phyloP scores from a whole-genome alignment of 75 land plant genomes.

The Adiantum capillusveneris region DNA sequence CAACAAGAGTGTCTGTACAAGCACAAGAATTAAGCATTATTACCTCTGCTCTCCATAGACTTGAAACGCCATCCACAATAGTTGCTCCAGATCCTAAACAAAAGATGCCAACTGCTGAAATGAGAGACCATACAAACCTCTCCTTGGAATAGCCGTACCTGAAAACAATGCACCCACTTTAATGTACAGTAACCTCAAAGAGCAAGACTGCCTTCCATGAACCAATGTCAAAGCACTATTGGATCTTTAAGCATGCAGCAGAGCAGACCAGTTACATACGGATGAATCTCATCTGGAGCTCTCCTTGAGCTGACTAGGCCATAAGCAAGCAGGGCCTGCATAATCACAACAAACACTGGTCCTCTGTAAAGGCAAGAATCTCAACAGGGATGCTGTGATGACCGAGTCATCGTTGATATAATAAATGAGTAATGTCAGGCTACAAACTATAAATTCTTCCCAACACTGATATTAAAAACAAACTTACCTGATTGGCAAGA shows the following conservation, averaged over 20 bases:
- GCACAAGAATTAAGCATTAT: not conserved
- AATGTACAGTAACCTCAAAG: not conserved
- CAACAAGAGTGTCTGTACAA: not conserved
- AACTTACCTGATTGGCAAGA: constrained; percentile 89
- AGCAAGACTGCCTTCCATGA: not conserved
- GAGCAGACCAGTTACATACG: constrained; percentile 45
- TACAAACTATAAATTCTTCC: too few relatives aligned
- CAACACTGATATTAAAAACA: too few relatives aligned
- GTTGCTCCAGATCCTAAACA: constrained; percentile 98
- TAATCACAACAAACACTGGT: constrained; percentile 3
- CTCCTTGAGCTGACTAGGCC: constrained; percentile 92
- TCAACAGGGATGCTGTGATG: too few relatives aligned
- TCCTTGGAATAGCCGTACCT: constrained; percentile 98
- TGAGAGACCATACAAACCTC: constrained; percentile 96
- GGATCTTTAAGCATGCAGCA: too few relatives aligned
- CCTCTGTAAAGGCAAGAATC: too few relatives aligned
- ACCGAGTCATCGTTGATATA: too few relatives aligned
- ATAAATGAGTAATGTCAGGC: too few relatives aligned
- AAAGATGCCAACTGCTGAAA: constrained; percentile 97
- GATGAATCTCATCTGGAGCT: constrained; percentile 98
- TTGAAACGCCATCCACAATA: constrained; percentile 89
- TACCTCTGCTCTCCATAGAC: constrained; percentile 78
- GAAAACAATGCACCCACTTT: constrained; percentile 16
- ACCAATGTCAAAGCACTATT: too few relatives aligned
- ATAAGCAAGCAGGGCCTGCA: constrained; percentile 91